Percentiles rank a stretch among this genome's conserved stretches.
These are phyloP conservation scores for Hibiscus mutabilis DNA, from an alignment of 345 rosid species.

Conservation along the genomic window DNA sequence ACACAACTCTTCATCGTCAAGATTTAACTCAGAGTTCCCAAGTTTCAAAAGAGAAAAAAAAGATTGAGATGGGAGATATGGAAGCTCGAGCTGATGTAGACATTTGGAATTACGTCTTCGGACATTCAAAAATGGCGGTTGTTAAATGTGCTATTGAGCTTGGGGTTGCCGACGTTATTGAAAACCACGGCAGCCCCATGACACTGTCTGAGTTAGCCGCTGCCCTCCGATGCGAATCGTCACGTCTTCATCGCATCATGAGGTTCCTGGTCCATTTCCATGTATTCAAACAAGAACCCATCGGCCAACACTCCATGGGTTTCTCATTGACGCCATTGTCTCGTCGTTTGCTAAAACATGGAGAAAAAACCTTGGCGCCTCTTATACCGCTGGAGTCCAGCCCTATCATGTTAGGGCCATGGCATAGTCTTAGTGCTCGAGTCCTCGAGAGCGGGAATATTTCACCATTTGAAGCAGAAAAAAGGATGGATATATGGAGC, in stretches of 20 bases:
- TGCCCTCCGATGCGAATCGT: slow-evolving; percentile 35
- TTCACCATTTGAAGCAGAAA: slow-evolving; percentile 40
- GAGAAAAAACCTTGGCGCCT: slow-evolving; percentile 38
- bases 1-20: neutral
- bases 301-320: slow-evolving; percentile 16
- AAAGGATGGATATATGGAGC: slow-evolving; percentile 47
- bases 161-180: slow-evolving; percentile 56
- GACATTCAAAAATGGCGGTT: slow-evolving; percentile 46
- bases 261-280: slow-evolving; percentile 48
- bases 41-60: neutral
- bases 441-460: slow-evolving; percentile 19
- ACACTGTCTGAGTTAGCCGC: slow-evolving; percentile 47
- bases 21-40: neutral
- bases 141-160: slow-evolving; percentile 79
- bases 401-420: slow-evolving; percentile 52
- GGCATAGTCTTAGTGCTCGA: slow-evolving; percentile 43
- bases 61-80: neutral
- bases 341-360: slow-evolving; percentile 36
- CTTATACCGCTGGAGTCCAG: slow-evolving; percentile 36
- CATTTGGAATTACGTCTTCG: slow-evolving; percentile 48
- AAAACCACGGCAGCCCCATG: slow-evolving; percentile 36
- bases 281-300: slow-evolving; percentile 37
- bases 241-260: slow-evolving; percentile 55
- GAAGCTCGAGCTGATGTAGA: slow-evolving; percentile 32
- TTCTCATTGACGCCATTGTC: slow-evolving; percentile 57